Evolutionary conservation across 306 rosid species (phyloP).

Genomic region (Canavalia gladiata): DNA sequence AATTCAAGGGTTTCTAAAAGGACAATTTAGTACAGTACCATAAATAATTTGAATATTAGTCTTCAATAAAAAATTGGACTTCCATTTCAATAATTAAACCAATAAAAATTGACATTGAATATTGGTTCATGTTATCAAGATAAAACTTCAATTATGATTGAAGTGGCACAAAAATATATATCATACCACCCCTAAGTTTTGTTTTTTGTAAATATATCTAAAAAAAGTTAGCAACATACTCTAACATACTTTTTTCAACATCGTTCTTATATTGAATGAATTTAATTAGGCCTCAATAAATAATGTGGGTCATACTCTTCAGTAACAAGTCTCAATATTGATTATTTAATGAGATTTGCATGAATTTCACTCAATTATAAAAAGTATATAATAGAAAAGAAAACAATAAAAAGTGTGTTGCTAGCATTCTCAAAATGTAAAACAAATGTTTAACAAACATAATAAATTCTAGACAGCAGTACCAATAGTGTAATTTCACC

Average conservation of each 20-base stretch:
- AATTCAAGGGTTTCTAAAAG: not conserved
- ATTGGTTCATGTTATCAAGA: too few species aligned
- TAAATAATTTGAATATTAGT: too few species aligned
- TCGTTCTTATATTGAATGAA: not conserved
- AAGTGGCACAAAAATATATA: too few species aligned
- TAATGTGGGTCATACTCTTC: not conserved
- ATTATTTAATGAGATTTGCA: not conserved
- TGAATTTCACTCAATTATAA: not conserved
- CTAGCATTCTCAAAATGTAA: not conserved
- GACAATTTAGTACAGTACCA: too few species aligned
- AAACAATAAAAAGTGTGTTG: not conserved
- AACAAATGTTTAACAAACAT: not conserved
- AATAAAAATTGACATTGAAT: too few species aligned
- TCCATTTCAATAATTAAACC: too few species aligned
- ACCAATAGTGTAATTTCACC: slow-evolving; percentile 53
- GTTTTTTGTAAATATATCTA: too few species aligned
- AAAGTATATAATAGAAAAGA: not conserved
- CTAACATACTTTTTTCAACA: not conserved
- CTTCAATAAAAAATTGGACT: too few species aligned
- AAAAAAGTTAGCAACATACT: too few species aligned
- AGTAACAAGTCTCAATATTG: not conserved
- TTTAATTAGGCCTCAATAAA: not conserved
- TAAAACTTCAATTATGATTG: too few species aligned
- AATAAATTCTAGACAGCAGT: not conserved
- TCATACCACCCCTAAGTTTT: too few species aligned